Evolutionary conservation across 352 stramenopile species (phyloP), one percentile per base, ranked within the genome.

Genomic region (Blastocystis sp.): DNA sequence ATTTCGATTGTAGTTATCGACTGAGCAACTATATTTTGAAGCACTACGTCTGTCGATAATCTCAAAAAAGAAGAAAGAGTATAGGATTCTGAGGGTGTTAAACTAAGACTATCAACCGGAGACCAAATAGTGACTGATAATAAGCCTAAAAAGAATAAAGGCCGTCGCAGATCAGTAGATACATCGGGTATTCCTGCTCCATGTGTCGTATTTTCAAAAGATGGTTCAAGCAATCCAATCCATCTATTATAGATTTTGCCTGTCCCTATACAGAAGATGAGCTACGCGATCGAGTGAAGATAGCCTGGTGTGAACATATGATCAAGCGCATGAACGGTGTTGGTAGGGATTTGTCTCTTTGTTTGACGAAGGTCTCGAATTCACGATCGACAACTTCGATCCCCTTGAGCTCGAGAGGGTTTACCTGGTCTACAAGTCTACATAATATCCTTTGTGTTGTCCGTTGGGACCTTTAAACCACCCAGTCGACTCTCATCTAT

Each of bases 401-500:
- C 34, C 13, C 7, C 20, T 37, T 26, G 53, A 26, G n/a, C n/a
- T 79, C 6, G 68, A 79, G 53, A 18, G 43, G 37, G 26, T 79
- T 4, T 79, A 79, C 43, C 6, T 53, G 9, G 26, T 79, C 39
- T 79, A 62, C 39, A 79, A 79, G 26, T 15, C 43, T 11, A 45
- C 59, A 29, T 62, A 54, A 79, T 79, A 79, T 79, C 68, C 34
- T 79, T 56, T 34, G 23, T 13, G 0, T 62, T 56, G 20, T 7
- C 20, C 7, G 26, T 26, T 54, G 43, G 39, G 9, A 23, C 26
- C n/a, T 45, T 41, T 79, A 61, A 29, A 61, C 23, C 43, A 79
- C 68, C 68, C 68, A 79, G 53, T 79, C 68, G n/a, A 56, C 68
- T 26, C n/a, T 79, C 7, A 79, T 79, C 68, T 79, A 79, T 56